Percentiles rank a stretch among this genome's conserved stretches.
Conservation (phyloP, 2,329 filamentous ascomycete species). For the Penicillium nordicum region DNA sequence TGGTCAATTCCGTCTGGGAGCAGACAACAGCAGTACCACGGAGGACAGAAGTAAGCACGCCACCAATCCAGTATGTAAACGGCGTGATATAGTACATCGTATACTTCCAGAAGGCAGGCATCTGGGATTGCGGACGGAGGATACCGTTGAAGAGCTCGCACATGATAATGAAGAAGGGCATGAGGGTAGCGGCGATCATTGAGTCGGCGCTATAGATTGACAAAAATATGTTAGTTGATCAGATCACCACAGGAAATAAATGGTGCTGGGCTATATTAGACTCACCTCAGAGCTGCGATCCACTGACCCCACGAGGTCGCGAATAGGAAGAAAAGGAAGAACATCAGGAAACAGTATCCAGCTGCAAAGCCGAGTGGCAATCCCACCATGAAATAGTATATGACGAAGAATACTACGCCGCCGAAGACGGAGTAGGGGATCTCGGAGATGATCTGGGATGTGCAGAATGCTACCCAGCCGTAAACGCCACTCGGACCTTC, state of each 20-base stretch:
- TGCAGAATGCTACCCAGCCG: slow-evolving; percentile 67
- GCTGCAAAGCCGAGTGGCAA: slow-evolving; percentile 61
- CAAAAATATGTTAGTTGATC: background rate
- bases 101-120: slow-evolving; percentile 72
- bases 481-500: slow-evolving; percentile 69
- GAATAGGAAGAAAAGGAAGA: slow-evolving; percentile 69
- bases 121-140: slow-evolving; percentile 71
- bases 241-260: background rate
- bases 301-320: slow-evolving; percentile 70
- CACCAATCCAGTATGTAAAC: slow-evolving; percentile 76
- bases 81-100: slow-evolving; percentile 84
- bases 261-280: slow-evolving; percentile 22
- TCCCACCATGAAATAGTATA: slow-evolving; percentile 71
- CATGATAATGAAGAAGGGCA: slow-evolving; percentile 78
- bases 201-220: slow-evolving; percentile 43
- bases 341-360: slow-evolving; percentile 71
- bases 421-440: slow-evolving; percentile 63
- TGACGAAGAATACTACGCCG: slow-evolving; percentile 61
- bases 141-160: slow-evolving; percentile 87
- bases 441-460: slow-evolving; percentile 65
- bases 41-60: slow-evolving; percentile 74
- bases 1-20: slow-evolving; percentile 59
- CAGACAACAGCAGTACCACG: slow-evolving; percentile 64
- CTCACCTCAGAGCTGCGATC: slow-evolving; percentile 68
- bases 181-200: slow-evolving; percentile 73